Percentiles rank a stretch among this genome's conserved stretches.
These are phyloP conservation scores for Fusarium pseudocircinatum DNA, from an alignment of 2,329 filamentous ascomycete species.

Conservation along the genomic window DNA sequence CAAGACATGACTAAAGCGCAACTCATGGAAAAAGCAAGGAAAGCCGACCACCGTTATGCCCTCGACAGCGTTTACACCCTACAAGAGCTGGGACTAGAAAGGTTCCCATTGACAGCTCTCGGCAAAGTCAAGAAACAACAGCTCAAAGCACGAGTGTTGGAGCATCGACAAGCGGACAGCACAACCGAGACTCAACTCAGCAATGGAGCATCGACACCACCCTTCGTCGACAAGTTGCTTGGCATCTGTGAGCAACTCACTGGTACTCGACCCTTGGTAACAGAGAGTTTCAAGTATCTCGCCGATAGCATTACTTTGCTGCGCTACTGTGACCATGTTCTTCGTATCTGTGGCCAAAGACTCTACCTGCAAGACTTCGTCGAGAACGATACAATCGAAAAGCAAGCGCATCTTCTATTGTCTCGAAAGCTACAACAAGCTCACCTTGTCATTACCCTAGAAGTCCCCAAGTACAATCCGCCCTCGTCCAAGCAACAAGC, in stretches of 20 bases:
- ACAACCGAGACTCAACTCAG: background rate
- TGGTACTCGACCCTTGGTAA: conserved; percentile 39
- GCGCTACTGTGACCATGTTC: conserved; percentile 49
- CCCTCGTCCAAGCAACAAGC: background rate
- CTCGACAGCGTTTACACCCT: conserved; percentile 54
- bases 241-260: conserved; percentile 46
- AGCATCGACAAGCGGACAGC: conserved; percentile 8
- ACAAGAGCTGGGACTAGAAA: conserved; percentile 51
- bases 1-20: conserved; percentile 45
- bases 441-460: conserved; percentile 12
- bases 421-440: conserved; percentile 33
- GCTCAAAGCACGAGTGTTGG: conserved; percentile 42
- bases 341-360: conserved; percentile 40
- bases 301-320: conserved; percentile 52
- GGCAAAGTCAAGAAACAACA: conserved; percentile 57
- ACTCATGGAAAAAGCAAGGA: conserved; percentile 44
- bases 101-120: conserved; percentile 53
- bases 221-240: conserved; percentile 33
- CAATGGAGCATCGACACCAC: background rate
- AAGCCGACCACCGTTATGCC: conserved; percentile 51
- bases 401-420: conserved; percentile 44
- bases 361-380: conserved; percentile 51
- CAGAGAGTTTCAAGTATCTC: conserved; percentile 43
- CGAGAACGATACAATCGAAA: conserved; percentile 45
- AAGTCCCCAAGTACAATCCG: background rate